Percentiles rank a stretch among this genome's conserved stretches.
Evolutionary conservation across 1,139 yeast genomes (phyloP).

Genomic region (Debaryomyces fabryi): DNA sequence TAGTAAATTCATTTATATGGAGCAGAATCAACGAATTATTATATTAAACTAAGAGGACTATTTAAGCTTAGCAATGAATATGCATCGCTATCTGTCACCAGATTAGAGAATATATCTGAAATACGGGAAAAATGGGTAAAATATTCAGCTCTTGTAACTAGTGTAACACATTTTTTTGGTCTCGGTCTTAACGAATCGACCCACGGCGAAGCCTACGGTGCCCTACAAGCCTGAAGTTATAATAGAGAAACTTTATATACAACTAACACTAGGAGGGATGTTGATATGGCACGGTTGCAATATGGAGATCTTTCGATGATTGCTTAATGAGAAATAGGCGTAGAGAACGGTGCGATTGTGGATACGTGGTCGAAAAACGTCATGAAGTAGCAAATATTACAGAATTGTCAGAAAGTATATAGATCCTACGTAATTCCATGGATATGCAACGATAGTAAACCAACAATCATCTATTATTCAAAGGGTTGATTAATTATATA

Average conservation of each 20-base stretch:
- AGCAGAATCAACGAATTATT: not conserved
- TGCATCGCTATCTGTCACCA: not conserved
- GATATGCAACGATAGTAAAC: not conserved
- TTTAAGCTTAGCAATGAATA: not conserved
- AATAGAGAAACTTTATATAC: too few relatives aligned
- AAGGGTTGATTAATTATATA: constrained; percentile 10
- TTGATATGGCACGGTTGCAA: not conserved
- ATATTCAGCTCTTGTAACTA: not conserved
- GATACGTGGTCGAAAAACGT: constrained; percentile 6
- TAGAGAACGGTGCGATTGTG: not conserved
- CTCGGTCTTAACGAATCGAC: not conserved
- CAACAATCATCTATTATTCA: constrained; percentile 9
- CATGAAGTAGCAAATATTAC: not conserved
- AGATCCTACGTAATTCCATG: not conserved
- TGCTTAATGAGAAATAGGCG: not conserved
- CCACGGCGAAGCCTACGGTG: not conserved
- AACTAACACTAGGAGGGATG: not conserved
- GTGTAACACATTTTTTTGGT: not conserved
- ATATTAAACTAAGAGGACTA: not conserved
- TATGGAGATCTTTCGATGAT: not conserved
- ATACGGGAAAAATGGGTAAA: not conserved
- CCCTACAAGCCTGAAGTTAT: not conserved
- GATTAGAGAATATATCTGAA: not conserved
- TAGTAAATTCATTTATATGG: not conserved
- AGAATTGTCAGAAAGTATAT: not conserved